Evolutionary conservation across 108 stramenopile species (phyloP).

Genomic region (Cyclostephanos invisitatus): DNA sequence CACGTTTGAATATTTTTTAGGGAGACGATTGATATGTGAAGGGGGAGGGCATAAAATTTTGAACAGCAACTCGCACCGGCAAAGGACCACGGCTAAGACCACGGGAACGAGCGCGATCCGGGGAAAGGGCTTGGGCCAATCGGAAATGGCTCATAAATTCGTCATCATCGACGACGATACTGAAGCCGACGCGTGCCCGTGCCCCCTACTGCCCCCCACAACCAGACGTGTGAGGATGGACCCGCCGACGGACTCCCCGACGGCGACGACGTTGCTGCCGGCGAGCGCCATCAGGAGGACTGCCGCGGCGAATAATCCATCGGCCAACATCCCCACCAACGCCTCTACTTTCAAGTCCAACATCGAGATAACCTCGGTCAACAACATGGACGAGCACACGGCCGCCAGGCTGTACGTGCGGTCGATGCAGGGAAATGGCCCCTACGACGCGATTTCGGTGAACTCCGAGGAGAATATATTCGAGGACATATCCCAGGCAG

Average conservation of each 20-base stretch:
- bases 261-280: background rate
- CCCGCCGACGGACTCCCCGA: background rate
- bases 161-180: no score
- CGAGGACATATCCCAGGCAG: background rate
- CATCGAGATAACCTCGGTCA: background rate
- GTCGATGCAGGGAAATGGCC: constrained; percentile 7
- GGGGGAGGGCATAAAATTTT: no score
- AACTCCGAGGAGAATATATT: background rate
- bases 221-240: background rate
- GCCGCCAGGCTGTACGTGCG: constrained; percentile 4
- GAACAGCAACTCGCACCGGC: no score
- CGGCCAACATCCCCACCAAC: background rate
- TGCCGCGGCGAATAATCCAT: no score
- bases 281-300: background rate
- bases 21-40: no score
- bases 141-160: background rate
- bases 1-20: no score
- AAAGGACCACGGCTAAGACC: no score
- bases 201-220: background rate
- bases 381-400: background rate
- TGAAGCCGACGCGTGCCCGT: background rate
- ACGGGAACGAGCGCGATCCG: no score
- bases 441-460: background rate
- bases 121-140: no score
- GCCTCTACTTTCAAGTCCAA: background rate